A percentile compares a stretch with the other conserved stretches of the same genome.
These are phyloP conservation scores for Gossypium rotundifolium DNA, from an alignment of 345 rosid genomes.

Conservation along the genomic window DNA sequence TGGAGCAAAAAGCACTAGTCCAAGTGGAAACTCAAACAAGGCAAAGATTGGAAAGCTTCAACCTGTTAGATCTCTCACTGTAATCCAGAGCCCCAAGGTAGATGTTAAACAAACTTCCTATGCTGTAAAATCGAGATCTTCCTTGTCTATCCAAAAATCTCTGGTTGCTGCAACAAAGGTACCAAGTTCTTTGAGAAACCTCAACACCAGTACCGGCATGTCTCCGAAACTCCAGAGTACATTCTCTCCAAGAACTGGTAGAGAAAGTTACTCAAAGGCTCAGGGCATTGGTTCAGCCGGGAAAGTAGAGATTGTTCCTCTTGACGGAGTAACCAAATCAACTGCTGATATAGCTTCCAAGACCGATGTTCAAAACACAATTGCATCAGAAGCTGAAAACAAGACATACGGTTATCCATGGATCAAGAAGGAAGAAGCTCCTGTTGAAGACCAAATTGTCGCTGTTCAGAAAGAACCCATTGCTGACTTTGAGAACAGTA, in stretches of 20 bases:
- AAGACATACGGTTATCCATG: neutral
- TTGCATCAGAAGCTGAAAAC: constrained; percentile 12
- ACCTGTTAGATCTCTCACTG: constrained; percentile 27
- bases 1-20: constrained; percentile 27
- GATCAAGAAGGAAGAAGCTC: constrained; percentile 16
- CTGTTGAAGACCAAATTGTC: constrained; percentile 21
- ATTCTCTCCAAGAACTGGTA: constrained; percentile 30
- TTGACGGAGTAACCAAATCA: constrained; percentile 8
- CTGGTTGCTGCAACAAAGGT: constrained; percentile 30
- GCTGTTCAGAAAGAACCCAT: constrained; percentile 15
- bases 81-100: constrained; percentile 24
- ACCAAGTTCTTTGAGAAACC: constrained; percentile 32
- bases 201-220: constrained; percentile 26
- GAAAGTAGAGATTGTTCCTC: constrained; percentile 5
- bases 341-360: constrained; percentile 6
- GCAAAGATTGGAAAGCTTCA: constrained; percentile 45
- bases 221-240: constrained; percentile 38
- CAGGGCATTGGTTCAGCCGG: constrained; percentile 16
- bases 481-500: constrained; percentile 8
- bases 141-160: constrained; percentile 29
- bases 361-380: constrained; percentile 3
- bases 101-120: constrained; percentile 23
- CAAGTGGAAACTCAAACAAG: constrained; percentile 30
- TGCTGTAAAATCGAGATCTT: constrained; percentile 23
- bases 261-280: constrained; percentile 26